Evolutionary conservation across 2,329 filamentous ascomycete species (phyloP), one percentile per base, ranked within the genome.

Genomic region (Byssothecium circinans): DNA sequence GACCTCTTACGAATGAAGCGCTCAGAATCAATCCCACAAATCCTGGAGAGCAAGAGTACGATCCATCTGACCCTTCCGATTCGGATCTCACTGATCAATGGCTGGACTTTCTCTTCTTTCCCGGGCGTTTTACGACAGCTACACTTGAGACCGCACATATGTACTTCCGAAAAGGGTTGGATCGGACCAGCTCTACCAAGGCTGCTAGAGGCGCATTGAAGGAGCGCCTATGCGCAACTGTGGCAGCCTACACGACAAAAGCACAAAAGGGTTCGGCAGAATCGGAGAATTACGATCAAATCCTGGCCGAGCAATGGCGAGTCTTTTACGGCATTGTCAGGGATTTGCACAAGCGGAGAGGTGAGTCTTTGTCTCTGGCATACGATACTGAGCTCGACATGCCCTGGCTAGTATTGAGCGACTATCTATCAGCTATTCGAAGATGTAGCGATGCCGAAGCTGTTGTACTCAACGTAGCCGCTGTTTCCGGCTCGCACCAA

Each of bases 281-380:
- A 61, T 89, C 89, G 58, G 83, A 87, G 19, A 80, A 85, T 47
- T 94, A 91, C 66, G 81, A 87, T 47, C 75, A 78, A 27, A 85
- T 89, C 25, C 85, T 87, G 43, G 87, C 94, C 64, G 80, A 82
- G 10, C 91, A 96, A 68, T 99, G 94, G 94, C 84, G 88, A 53
- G 83, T 88, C 41, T 95, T 95, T 70, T 96, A 91, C 74, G 85
- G 91, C 25, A 79, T 97, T 15, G 80, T 95, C 15, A 79, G 88
- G 11, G 91, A 96, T 66, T 75, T 99, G 33, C 91, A 97, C 66
- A 91, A 88, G 61, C 86, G 89, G 61, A 81, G 91, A 62, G 87
- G 88, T 15, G 91, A 96, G 63, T 86, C 89, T 0, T 73, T 97
- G 36, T 85, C 88, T 1, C 76, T 97, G 36, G 82, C 85, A 0